These are phyloP conservation scores for Acanthamoeba healyi DNA, from an alignment of 208 protist genomes.

Conservation along the genomic window DNA sequence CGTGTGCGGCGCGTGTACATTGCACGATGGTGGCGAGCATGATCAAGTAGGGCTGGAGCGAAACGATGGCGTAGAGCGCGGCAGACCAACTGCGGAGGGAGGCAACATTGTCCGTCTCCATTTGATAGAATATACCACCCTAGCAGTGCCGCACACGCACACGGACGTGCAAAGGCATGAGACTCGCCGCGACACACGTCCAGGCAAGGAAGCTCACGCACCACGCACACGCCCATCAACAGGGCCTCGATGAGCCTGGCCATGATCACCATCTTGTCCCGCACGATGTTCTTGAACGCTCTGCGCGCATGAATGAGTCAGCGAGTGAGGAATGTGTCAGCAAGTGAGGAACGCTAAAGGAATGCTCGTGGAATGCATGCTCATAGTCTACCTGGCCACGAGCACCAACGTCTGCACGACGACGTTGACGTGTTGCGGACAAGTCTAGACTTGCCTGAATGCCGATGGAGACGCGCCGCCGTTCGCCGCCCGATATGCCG, in stretches of 20 bases:
- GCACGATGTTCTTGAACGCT: conserved; percentile 6
- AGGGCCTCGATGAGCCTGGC: not conserved
- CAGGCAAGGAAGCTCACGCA: not conserved
- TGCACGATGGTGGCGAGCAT: conserved; percentile 21
- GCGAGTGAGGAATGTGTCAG: not conserved
- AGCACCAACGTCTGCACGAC: conserved; percentile 2
- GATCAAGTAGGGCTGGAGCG: conserved; percentile 2
- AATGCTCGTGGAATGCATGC: too few relatives aligned
- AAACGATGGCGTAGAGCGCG: not conserved
- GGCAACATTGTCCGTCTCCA: not conserved
- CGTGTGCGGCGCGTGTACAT: not conserved
- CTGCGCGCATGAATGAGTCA: not conserved
- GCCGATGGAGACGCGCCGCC: conserved; percentile 84
- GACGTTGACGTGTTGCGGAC: not conserved
- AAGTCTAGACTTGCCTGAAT: conserved; percentile 19
- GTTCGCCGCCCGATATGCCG: conserved; percentile 90
- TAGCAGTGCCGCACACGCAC: not conserved
- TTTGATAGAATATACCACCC: conserved; percentile 11
- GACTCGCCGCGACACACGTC: not conserved
- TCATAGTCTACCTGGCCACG: not conserved
- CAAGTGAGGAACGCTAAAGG: not conserved
- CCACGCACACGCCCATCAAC: not conserved
- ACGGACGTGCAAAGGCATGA: not conserved
- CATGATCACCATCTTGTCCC: conserved; percentile 37
- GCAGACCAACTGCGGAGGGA: conserved; percentile 4